These are phyloP conservation scores for Vitis riparia DNA, from an alignment of 164 flowering plant species.

Conservation along the genomic window DNA sequence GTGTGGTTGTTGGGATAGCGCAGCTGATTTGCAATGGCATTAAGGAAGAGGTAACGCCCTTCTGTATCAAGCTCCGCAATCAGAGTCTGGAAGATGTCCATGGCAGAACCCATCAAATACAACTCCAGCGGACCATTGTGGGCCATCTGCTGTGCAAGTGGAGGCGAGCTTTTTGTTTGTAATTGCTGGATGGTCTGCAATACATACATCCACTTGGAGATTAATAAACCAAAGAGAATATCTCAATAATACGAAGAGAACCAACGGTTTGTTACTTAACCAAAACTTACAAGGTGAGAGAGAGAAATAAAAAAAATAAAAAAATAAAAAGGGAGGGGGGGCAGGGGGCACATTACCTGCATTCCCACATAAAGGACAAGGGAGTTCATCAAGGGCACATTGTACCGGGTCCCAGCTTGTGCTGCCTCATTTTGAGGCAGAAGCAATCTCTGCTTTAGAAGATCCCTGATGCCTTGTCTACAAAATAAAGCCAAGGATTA, in stretches of 20 bases:
- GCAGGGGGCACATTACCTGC: constrained; percentile 54
- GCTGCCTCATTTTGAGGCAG: constrained; percentile 66
- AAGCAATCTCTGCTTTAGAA: constrained; percentile 80
- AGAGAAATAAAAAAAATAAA: background rate
- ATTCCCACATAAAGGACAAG: constrained; percentile 97
- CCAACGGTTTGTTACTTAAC: too few relatives aligned
- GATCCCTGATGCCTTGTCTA: too few relatives aligned
- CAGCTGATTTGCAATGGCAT: constrained; percentile 73
- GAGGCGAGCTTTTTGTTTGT: constrained; percentile 40
- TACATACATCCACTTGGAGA: too few relatives aligned
- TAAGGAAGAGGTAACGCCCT: constrained; percentile 91
- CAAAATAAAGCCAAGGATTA: too few relatives aligned
- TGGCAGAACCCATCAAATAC: too few relatives aligned
- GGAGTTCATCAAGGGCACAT: constrained; percentile 92
- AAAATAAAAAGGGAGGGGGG: too few relatives aligned
- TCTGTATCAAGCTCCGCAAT: constrained; percentile 70
- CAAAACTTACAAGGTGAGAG: too few relatives aligned
- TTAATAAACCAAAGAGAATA: too few relatives aligned
- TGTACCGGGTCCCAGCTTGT: constrained; percentile 80
- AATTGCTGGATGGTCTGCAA: constrained; percentile 90
- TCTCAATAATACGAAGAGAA: too few relatives aligned
- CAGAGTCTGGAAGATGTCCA: too few relatives aligned
- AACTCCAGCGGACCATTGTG: too few relatives aligned
- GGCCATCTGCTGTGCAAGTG: constrained; percentile 52
- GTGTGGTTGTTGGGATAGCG: constrained; percentile 97